Evolutionary conservation across 495 filamentous ascomycete genomes (phyloP), one percentile per base, ranked within the genome.

Genomic region (Annulohypoxylon maeteangense): DNA sequence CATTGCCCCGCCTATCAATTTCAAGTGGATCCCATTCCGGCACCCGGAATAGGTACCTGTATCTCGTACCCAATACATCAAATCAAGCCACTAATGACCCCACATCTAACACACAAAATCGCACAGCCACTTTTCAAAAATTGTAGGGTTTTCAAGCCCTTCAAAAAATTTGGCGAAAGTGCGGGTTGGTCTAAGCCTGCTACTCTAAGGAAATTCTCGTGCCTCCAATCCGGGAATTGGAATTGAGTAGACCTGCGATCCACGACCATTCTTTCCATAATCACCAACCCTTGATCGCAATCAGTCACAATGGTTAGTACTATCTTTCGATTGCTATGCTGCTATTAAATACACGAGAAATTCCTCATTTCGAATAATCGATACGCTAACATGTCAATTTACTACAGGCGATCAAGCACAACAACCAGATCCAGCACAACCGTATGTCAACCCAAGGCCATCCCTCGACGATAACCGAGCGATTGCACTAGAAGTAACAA

Each of bases 381-480:
- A 4, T 36, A 14, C 56, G 47, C 69, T 78, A 78, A 79, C 70
- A 67, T 72, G 55, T 74, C 74, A 55, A 68, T 38, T 74, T 67
- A 72, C 62, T 76, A 81, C 78, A 90, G 92, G 91, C 95, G 88
- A 97, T 99, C 92, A 97, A 97, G 88, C 95, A 98, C 90, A 99
- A 99, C 85, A 93, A 99, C 89, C 91, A 95, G 88, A 91, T 99
- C 85, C 94, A 76, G 61, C 90, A 96, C 90, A 97, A 95, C 90
- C 95, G 93, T 96, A 87, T 85, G 92, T 78, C 65, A 54, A 56
- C 57, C 67, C 74, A 45, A 70, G 59, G 27, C 64, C 23, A 59
- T 34, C 7, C 34, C 55, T 20, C 50, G 14, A 40, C 66, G 62
- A 68, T 61, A 59, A 67, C 58, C 74, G 68, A 65, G 71, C 45